Evolutionary conservation across 164 flowering plant genomes (phyloP).

Genomic region (Paratinospora sagittata): DNA sequence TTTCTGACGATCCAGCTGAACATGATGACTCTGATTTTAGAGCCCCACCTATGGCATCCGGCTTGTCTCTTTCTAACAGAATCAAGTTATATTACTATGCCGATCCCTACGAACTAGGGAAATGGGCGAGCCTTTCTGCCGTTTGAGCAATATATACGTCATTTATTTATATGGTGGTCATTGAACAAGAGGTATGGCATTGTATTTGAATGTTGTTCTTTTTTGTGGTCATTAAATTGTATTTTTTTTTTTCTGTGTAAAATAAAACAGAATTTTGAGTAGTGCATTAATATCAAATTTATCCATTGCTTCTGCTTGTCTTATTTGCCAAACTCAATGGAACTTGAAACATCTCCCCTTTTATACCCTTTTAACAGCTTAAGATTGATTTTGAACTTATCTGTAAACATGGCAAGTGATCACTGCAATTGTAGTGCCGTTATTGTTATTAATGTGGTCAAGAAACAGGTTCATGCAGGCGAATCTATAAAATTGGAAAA

Average conservation of each 20-base stretch:
- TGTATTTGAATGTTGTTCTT: neutral
- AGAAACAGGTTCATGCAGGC: too few species aligned
- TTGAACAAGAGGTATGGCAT: neutral
- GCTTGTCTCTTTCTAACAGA: slow-evolving; percentile 63
- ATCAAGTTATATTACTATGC: slow-evolving; percentile 80
- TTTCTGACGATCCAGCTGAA: slow-evolving; percentile 69
- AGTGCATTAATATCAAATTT: neutral
- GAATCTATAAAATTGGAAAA: too few species aligned
- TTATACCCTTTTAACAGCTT: neutral
- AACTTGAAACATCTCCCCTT: neutral
- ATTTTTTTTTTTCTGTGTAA: neutral
- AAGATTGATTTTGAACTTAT: too few species aligned
- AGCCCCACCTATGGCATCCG: slow-evolving; percentile 42
- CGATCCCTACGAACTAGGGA: slow-evolving; percentile 82
- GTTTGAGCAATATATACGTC: slow-evolving; percentile 28
- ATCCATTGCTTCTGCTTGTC: neutral
- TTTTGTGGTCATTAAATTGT: neutral
- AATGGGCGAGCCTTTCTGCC: slow-evolving; percentile 90
- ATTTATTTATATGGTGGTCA: neutral
- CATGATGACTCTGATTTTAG: slow-evolving; percentile 52
- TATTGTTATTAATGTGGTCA: too few species aligned
- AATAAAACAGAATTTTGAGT: neutral
- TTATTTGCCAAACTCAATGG: too few species aligned
- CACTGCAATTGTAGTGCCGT: too few species aligned
- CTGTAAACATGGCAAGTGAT: too few species aligned